phyloP scores from a whole-genome alignment of 2,329 filamentous ascomycete species.

The Pseudogymnoascus sp. region DNA sequence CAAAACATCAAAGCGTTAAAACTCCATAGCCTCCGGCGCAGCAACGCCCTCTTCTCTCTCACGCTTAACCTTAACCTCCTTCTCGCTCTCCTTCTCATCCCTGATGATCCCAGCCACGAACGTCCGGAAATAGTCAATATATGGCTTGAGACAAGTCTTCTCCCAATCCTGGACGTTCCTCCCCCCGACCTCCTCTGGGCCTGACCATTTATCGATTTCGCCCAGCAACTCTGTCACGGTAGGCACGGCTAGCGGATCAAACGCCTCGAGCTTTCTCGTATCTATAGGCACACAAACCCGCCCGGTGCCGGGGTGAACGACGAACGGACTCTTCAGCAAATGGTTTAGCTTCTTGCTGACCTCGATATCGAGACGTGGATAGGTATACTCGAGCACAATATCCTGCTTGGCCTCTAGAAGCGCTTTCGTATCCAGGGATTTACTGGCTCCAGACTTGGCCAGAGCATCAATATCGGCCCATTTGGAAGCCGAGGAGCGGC shows the following conservation, averaged over 20 bases:
- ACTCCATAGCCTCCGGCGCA: slow-evolving; percentile 51
- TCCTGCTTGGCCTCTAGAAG: slow-evolving; percentile 90
- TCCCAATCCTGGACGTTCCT: slow-evolving; percentile 75
- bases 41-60: slow-evolving; percentile 36
- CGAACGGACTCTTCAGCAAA: slow-evolving; percentile 93
- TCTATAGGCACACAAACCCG: slow-evolving; percentile 95
- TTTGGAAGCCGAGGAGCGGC: slow-evolving; percentile 67
- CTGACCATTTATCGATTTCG: slow-evolving; percentile 79
- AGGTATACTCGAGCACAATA: slow-evolving; percentile 93
- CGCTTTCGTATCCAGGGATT: slow-evolving; percentile 60
- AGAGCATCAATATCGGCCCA: slow-evolving; percentile 90
- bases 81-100: slow-evolving; percentile 52
- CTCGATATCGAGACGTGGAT: slow-evolving; percentile 91
- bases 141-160: slow-evolving; percentile 90
- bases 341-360: slow-evolving; percentile 98
- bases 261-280: slow-evolving; percentile 60
- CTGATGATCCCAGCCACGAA: slow-evolving; percentile 74
- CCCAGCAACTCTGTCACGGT: slow-evolving; percentile 72
- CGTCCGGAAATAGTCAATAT: slow-evolving; percentile 77
- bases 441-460: slow-evolving; percentile 66
- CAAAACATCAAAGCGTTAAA: slow-evolving; percentile 34
- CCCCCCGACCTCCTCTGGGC: slow-evolving; percentile 33
- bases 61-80: slow-evolving; percentile 41
- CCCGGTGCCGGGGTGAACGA: slow-evolving; percentile 89
- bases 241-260: slow-evolving; percentile 82